Conservation (phyloP, 345 rosid genomes). For the Lepidium sativum region DNA sequence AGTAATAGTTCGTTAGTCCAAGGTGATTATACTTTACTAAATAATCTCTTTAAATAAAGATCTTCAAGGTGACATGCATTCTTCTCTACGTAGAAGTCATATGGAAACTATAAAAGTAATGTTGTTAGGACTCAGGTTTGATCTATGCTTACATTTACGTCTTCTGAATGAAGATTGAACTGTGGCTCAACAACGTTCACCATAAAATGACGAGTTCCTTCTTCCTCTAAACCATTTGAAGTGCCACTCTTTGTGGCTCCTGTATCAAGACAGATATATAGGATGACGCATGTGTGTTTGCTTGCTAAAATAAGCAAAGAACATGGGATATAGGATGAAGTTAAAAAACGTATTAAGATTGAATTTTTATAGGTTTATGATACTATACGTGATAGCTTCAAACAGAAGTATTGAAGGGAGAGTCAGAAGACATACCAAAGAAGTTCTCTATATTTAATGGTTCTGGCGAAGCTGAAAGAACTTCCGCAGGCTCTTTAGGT, state of each 20-base stretch:
- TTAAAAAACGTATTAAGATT: neutral
- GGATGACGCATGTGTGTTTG: neutral
- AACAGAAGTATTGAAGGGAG: neutral
- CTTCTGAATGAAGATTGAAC: slow-evolving; percentile 98
- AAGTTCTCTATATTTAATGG: slow-evolving; percentile 35
- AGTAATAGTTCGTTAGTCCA: neutral
- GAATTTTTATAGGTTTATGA: neutral
- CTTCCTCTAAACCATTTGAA: slow-evolving; percentile 55
- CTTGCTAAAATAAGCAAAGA: neutral
- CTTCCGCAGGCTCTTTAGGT: slow-evolving; percentile 34
- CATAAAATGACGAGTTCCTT: slow-evolving; percentile 83
- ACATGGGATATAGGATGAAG: neutral
- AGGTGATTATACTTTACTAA: neutral
- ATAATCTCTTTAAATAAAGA: neutral
- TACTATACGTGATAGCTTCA: neutral
- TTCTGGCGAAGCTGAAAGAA: slow-evolving; percentile 36
- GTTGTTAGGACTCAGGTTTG: neutral
- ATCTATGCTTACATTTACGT: slow-evolving; percentile 70
- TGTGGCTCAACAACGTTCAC: slow-evolving; percentile 96
- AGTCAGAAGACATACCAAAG: slow-evolving; percentile 40
- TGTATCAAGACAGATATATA: slow-evolving; percentile 24
- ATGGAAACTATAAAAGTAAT: neutral
- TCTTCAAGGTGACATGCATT: neutral
- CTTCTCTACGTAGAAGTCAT: neutral
- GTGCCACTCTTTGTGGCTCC: slow-evolving; percentile 39